Conservation (phyloP, 495 filamentous ascomycete genomes). For the Viridothelium virens region DNA sequence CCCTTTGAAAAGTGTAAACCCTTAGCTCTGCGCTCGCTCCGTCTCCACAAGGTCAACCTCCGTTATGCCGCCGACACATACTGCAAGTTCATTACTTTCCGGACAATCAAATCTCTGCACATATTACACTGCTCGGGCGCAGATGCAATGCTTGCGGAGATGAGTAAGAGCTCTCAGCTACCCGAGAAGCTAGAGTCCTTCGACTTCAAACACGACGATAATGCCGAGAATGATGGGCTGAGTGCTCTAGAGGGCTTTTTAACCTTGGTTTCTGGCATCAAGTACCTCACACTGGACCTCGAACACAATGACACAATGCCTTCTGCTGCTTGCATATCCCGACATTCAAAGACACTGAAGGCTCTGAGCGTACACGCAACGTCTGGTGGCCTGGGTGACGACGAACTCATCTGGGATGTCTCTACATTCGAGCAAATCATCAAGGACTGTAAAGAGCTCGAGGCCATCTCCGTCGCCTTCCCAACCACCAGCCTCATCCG, state of each 20-base stretch:
- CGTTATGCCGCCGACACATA: conserved; percentile 34
- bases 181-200: conserved; percentile 32
- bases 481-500: conserved; percentile 30
- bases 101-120: conserved; percentile 25
- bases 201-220: conserved; percentile 36
- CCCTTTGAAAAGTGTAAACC: conserved; percentile 37
- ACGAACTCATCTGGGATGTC: conserved; percentile 33
- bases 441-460: conserved; percentile 29
- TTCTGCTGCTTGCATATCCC: conserved; percentile 29
- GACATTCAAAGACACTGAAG: conserved; percentile 32
- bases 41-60: conserved; percentile 31
- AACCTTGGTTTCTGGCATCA: conserved; percentile 34
- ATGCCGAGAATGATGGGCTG: conserved; percentile 34
- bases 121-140: conserved; percentile 32
- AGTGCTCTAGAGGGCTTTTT: conserved; percentile 36
- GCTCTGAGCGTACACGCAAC: conserved; percentile 32
- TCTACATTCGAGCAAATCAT: conserved; percentile 32
- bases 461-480: conserved; percentile 33
- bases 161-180: conserved; percentile 31
- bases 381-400: conserved; percentile 20
- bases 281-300: conserved; percentile 31
- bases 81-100: conserved; percentile 36
- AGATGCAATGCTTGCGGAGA: conserved; percentile 34
- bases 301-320: conserved; percentile 29
- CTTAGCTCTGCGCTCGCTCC: conserved; percentile 23